These are phyloP conservation scores for Purpureocillium takamizusanense DNA, from an alignment of 2,329 filamentous ascomycete genomes.

Conservation along the genomic window DNA sequence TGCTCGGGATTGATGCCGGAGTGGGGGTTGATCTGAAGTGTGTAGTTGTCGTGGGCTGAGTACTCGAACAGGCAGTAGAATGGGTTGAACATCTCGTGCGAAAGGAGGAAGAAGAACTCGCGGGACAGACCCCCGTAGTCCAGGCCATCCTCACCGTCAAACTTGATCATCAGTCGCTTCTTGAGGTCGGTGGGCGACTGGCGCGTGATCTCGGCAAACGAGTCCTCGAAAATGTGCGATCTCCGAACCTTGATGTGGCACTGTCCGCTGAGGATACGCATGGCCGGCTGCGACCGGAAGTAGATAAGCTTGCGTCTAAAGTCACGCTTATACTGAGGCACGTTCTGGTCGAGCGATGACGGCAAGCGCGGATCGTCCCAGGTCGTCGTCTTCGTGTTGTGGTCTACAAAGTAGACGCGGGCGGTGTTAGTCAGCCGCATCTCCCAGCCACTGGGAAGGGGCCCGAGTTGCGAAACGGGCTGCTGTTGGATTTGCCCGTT, in stretches of 20 bases:
- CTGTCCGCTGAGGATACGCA: conserved; percentile 91
- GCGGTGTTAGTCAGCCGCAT: conserved; percentile 99
- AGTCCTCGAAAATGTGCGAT: conserved; percentile 97
- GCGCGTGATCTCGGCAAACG: conserved; percentile 95
- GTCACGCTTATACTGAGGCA: conserved; percentile 98
- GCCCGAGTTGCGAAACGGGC: conserved; percentile 91
- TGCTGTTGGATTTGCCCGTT: conserved; percentile 92
- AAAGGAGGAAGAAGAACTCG: conserved; percentile 99
- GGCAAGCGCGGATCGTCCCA: conserved; percentile 96
- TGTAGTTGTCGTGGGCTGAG: conserved; percentile 99
- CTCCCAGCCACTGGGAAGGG: conserved; percentile 95
- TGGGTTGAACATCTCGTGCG: conserved; percentile 99
- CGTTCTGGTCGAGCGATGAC: conserved; percentile 93
- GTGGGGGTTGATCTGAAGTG: conserved; percentile 97
- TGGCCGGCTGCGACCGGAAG: conserved; percentile 94
- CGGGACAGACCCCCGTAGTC: conserved; percentile 96
- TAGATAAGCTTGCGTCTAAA: conserved; percentile 98
- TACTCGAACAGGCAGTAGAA: conserved; percentile 99
- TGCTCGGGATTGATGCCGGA: conserved; percentile 99
- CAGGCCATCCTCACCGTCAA: conserved; percentile 94
- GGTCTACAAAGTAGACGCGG: conserved; percentile 96
- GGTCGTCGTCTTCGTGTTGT: conserved; percentile 98
- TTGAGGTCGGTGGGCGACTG: conserved; percentile 94
- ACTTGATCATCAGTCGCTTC: conserved; percentile 99
- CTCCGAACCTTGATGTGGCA: conserved; percentile 97